Conservation (phyloP, 805 yeast species). For the Metschnikowia lachancei region DNA sequence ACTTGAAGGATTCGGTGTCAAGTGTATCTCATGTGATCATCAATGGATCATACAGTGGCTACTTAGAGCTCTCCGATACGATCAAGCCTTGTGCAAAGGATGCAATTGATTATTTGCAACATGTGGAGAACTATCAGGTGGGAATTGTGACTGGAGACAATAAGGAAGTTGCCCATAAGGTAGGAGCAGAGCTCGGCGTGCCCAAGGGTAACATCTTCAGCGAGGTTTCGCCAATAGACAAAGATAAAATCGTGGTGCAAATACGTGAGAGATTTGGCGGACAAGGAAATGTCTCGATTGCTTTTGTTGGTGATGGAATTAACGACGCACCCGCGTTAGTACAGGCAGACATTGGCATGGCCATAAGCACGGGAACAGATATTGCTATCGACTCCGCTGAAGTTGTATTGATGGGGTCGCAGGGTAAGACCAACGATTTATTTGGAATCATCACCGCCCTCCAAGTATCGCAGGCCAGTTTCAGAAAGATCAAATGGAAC, state of each 20-base stretch:
- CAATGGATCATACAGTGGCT: constrained; percentile 59
- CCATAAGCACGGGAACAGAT: constrained; percentile 90
- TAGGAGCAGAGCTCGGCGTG: constrained; percentile 70
- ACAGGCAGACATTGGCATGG: constrained; percentile 83
- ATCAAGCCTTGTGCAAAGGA: constrained; percentile 62
- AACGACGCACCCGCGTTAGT: constrained; percentile 97
- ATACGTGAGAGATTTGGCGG: constrained; percentile 48
- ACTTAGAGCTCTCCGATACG: constrained; percentile 62
- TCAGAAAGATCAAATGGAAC: constrained; percentile 72
- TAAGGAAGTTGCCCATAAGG: constrained; percentile 53
- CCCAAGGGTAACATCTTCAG: constrained; percentile 63
- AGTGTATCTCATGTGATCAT: constrained; percentile 59
- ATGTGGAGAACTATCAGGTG: constrained; percentile 52
- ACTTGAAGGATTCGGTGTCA: constrained; percentile 25
- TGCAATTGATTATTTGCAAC: constrained; percentile 54
- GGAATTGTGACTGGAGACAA: constrained; percentile 94
- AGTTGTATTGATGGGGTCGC: constrained; percentile 61
- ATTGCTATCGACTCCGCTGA: constrained; percentile 98
- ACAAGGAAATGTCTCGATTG: constrained; percentile 45
- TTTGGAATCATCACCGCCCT: constrained; percentile 57
- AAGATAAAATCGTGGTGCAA: constrained; percentile 61
- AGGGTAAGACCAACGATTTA: constrained; percentile 31
- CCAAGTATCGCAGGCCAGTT: constrained; percentile 68
- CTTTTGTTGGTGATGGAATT: constrained; percentile 96
- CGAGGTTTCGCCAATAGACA: constrained; percentile 60